Percentiles rank a stretch among this genome's conserved stretches.
Conservation (phyloP, 83 land plant species). For the Isoetes engelmannii region DNA sequence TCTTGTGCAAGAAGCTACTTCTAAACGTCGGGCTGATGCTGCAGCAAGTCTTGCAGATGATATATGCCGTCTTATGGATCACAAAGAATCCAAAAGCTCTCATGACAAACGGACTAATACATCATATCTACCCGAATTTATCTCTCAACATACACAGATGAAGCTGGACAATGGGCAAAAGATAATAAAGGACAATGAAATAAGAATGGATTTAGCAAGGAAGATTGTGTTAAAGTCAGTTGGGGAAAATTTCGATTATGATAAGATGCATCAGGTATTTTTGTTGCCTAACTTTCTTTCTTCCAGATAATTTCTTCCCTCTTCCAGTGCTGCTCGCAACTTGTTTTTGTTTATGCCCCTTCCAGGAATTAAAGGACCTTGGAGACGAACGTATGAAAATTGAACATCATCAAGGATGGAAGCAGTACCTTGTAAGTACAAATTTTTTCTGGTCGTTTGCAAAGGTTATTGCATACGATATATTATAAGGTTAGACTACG, state of each 20-base stretch:
- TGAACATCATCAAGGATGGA: background rate
- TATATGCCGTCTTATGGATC: background rate
- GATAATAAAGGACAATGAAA: background rate
- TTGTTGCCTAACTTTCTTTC: background rate
- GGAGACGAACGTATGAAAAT: background rate
- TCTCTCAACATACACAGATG: background rate
- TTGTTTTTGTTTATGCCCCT: background rate
- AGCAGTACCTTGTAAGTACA: too few relatives aligned
- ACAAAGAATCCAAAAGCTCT: background rate
- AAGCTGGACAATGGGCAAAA: background rate
- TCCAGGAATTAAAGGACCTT: background rate
- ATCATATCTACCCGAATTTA: background rate
- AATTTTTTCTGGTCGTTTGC: too few relatives aligned
- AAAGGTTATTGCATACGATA: too few relatives aligned
- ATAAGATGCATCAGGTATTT: background rate
- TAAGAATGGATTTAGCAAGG: background rate
- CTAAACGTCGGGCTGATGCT: background rate
- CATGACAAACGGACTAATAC: background rate
- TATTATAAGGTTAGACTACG: too few relatives aligned
- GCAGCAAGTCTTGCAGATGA: conserved; percentile 2
- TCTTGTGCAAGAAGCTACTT: too few relatives aligned
- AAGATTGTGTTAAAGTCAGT: background rate
- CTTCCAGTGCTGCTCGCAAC: background rate
- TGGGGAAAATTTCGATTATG: background rate
- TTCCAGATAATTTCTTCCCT: background rate